Conservation (phyloP, 441 rosid genomes). For the Populus hybrid region DNA sequence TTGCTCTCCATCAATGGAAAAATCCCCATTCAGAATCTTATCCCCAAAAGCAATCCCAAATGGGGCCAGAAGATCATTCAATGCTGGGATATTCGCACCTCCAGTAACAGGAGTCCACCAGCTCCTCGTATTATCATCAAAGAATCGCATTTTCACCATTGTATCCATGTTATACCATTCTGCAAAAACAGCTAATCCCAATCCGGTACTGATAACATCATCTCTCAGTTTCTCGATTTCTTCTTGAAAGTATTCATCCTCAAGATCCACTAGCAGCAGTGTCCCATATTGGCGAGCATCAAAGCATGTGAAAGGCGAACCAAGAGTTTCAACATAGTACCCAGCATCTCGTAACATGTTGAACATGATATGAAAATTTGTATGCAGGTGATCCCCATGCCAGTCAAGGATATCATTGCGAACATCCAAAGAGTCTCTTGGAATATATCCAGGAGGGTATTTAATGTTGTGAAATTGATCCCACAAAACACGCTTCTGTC, state of each 20-base stretch:
- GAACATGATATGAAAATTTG: slow-evolving; percentile 94
- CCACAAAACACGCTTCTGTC: slow-evolving; percentile 89
- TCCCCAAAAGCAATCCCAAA: slow-evolving; percentile 98
- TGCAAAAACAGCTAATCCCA: slow-evolving; percentile 88
- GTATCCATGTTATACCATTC: slow-evolving; percentile 99
- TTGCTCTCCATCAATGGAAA: slow-evolving; percentile 91
- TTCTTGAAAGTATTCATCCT: slow-evolving; percentile 91
- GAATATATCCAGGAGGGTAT: slow-evolving; percentile 98
- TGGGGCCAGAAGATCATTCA: slow-evolving; percentile 92
- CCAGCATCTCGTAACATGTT: slow-evolving; percentile 95
- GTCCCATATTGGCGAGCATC: slow-evolving; percentile 95
- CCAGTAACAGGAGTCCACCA: slow-evolving; percentile 99
- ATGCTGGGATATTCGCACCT: slow-evolving; percentile 94
- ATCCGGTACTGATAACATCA: slow-evolving; percentile 75
- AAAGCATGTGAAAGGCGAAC: slow-evolving; percentile 96
- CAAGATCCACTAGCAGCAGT: slow-evolving; percentile 93
- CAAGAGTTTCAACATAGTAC: slow-evolving; percentile 89
- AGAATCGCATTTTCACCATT: slow-evolving; percentile 99
- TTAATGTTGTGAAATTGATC: slow-evolving; percentile 97
- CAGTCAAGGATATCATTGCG: slow-evolving; percentile 98
- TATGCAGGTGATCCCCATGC: slow-evolving; percentile 99
- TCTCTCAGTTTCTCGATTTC: slow-evolving; percentile 85
- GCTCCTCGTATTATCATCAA: slow-evolving; percentile 95
- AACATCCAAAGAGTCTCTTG: slow-evolving; percentile 95
- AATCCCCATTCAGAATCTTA: slow-evolving; percentile 94